Percentiles rank a stretch among this genome's conserved stretches.
Evolutionary conservation across 2,329 filamentous ascomycete species (phyloP).

Genomic region (Thyridium curvatum): DNA sequence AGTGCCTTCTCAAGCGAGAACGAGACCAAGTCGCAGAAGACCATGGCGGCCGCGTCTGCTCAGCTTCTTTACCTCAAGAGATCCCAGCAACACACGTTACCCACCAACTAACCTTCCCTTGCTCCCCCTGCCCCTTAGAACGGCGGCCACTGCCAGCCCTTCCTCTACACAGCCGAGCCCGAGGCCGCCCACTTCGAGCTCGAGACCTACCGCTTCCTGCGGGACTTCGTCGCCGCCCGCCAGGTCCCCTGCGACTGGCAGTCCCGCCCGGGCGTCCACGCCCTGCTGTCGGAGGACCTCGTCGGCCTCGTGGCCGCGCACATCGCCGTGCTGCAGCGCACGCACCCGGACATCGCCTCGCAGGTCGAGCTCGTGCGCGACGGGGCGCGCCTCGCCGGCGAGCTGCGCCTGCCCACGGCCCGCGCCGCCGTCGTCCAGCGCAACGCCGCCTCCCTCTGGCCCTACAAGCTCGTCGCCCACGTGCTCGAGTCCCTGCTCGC

Average conservation of each 20-base stretch:
- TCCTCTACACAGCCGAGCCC: conserved; percentile 54
- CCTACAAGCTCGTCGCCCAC: conserved; percentile 76
- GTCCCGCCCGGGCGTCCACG: conserved; percentile 50
- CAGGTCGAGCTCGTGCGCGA: conserved; percentile 33
- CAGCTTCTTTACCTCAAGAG: no score
- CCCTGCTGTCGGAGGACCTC: conserved; percentile 50
- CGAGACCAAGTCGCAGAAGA: no score
- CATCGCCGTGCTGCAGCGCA: conserved; percentile 41
- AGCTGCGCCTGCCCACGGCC: conserved; percentile 49
- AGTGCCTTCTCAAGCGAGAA: not conserved
- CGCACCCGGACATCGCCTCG: conserved; percentile 51
- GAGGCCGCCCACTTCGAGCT: conserved; percentile 67
- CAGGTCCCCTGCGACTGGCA: conserved; percentile 66
- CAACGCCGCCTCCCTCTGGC: conserved; percentile 67
- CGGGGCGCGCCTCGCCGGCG: conserved; percentile 32
- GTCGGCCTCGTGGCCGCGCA: conserved; percentile 44
- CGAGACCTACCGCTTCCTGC: conserved; percentile 56
- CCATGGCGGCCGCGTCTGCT: no score
- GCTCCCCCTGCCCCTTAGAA: conserved; percentile 36
- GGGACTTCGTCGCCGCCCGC: conserved; percentile 48
- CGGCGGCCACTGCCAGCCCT: conserved; percentile 69
- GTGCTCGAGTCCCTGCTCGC: conserved; percentile 55
- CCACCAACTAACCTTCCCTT: conserved; percentile 4
- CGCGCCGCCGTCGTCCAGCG: conserved; percentile 58
- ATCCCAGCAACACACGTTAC: no score